phyloP scores from a whole-genome alignment of 2,329 filamentous ascomycete genomes.

The Claviceps arundinis region DNA sequence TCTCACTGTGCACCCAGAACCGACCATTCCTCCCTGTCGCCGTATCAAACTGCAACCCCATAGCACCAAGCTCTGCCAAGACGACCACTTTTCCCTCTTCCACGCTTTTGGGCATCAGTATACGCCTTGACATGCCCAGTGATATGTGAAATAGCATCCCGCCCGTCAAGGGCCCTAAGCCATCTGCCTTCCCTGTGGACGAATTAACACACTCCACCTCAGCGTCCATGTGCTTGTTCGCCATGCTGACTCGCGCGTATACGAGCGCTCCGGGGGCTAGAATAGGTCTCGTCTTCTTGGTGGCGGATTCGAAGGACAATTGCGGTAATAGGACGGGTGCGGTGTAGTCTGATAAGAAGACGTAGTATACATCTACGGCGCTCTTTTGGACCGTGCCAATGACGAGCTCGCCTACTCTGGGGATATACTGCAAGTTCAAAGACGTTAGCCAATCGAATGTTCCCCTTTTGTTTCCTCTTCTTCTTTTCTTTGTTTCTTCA shows the following conservation, averaged over 20 bases:
- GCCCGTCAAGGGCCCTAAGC: constrained; percentile 67
- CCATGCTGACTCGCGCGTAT: constrained; percentile 71
- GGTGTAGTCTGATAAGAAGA: constrained; percentile 55
- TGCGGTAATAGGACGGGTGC: constrained; percentile 62
- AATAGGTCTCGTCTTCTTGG: constrained; percentile 79
- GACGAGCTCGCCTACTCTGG: constrained; percentile 70
- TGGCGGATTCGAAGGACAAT: constrained; percentile 83
- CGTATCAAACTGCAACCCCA: constrained; percentile 80
- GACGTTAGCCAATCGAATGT: not conserved
- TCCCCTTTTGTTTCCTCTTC: not conserved
- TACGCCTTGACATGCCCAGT: constrained; percentile 64
- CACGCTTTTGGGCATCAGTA: constrained; percentile 52
- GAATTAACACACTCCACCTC: constrained; percentile 85
- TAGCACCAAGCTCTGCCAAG: constrained; percentile 62
- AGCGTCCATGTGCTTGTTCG: constrained; percentile 71
- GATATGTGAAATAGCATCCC: constrained; percentile 82
- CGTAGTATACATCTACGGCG: constrained; percentile 65
- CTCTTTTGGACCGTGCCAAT: constrained; percentile 75
- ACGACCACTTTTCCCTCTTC: constrained; percentile 55
- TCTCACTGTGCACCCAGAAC: constrained; percentile 80
- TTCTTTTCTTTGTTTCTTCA: not conserved
- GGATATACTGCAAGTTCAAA: constrained; percentile 50
- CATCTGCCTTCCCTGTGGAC: constrained; percentile 76
- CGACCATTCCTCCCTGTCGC: constrained; percentile 86
- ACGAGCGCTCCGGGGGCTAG: constrained; percentile 65